Evolutionary conservation across 2,329 filamentous ascomycete genomes (phyloP).

Genomic region (Aspergillus alliaceus): DNA sequence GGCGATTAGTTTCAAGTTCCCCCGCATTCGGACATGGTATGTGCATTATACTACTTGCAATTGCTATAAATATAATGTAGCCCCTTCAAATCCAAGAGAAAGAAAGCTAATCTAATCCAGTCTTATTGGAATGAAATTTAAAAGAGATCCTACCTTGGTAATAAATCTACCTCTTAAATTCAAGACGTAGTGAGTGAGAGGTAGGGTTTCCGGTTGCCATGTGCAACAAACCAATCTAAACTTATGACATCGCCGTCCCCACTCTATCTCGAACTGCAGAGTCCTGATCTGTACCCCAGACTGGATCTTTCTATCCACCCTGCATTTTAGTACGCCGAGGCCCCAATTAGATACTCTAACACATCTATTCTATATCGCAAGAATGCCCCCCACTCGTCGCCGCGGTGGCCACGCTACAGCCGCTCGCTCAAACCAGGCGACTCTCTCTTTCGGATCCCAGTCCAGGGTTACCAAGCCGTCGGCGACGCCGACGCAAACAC

Average conservation of each 20-base stretch:
- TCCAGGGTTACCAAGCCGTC: slow-evolving; percentile 60
- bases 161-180: no score
- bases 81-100: no score
- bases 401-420: slow-evolving; percentile 36
- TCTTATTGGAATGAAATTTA: no score
- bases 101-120: no score
- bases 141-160: no score
- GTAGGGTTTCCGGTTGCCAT: slow-evolving; percentile 10
- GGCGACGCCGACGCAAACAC: slow-evolving; percentile 27
- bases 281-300: not conserved
- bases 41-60: no score
- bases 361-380: not conserved
- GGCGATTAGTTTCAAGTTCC: no score
- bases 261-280: not conserved
- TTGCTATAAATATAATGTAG: no score
- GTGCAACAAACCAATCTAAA: slow-evolving; percentile 10
- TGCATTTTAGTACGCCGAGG: not conserved
- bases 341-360: not conserved
- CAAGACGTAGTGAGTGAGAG: no score
- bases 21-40: no score
- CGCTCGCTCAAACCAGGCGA: slow-evolving; percentile 52
- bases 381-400: slow-evolving; percentile 46
- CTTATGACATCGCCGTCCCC: slow-evolving; percentile 9
- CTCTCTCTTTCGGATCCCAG: slow-evolving; percentile 62
- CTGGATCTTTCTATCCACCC: not conserved